These are phyloP conservation scores for Phascolomyces articulosus DNA, from an alignment of 371 early-diverging fungal genomes.

Conservation along the genomic window DNA sequence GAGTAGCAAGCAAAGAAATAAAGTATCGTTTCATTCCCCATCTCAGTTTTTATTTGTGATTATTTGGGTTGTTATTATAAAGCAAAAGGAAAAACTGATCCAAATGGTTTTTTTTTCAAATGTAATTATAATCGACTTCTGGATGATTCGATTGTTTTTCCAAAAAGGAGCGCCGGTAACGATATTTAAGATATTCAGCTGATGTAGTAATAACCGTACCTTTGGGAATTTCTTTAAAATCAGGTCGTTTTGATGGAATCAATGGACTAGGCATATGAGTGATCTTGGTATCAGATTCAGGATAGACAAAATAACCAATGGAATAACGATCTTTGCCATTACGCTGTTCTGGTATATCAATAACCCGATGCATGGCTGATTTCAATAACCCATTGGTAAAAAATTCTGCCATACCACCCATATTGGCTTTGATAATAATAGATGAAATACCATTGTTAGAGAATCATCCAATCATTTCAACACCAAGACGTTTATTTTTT, in stretches of 20 bases:
- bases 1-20: no score
- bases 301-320: slow-evolving; percentile 62
- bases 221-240: background rate
- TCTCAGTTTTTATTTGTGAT: no score
- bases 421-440: slow-evolving; percentile 49
- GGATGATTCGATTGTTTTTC: background rate
- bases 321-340: slow-evolving; percentile 48
- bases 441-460: no score
- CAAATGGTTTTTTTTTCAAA: no score
- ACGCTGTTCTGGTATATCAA: slow-evolving; percentile 42
- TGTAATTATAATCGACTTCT: background rate
- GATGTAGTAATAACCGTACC: background rate
- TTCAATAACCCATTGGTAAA: slow-evolving; percentile 67
- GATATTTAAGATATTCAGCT: background rate
- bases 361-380: slow-evolving; percentile 67
- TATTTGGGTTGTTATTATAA: no score
- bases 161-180: background rate
- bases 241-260: slow-evolving; percentile 3
- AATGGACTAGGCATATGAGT: slow-evolving; percentile 14
- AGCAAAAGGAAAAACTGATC: no score
- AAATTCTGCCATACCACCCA: slow-evolving; percentile 63
- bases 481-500: no score
- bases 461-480: no score
- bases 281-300: slow-evolving; percentile 12
- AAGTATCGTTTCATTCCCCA: no score